Evolutionary conservation across 495 filamentous ascomycete species (phyloP), one percentile per base, ranked within the genome.

Genomic region (Durotheca rogersii): DNA sequence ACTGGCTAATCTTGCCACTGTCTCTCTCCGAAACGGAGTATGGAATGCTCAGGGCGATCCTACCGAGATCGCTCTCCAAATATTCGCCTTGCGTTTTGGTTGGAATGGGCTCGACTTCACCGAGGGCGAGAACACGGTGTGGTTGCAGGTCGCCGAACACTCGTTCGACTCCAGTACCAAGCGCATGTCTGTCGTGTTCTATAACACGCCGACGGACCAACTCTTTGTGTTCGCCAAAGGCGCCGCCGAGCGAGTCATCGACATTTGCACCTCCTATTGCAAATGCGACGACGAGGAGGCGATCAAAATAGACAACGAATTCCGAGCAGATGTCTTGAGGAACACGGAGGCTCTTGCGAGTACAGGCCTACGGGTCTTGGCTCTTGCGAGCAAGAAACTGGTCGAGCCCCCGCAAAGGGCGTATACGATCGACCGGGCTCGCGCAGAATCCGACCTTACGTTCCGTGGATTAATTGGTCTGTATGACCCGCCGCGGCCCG

Each of bases 91-190:
- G 31, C 78, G 84, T 12, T 83, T 87, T 60, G 67, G 80, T 47
- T 80, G 76, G 76, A 79, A 81, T 33, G 71, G 77, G 16, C 69
- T 77, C 41, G 72, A 66, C 18, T 72, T 75, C 62, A 76, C 71
- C 11, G 58, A 73, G 51, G 76, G 75, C 16, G 70, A 79, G n/a
- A 67, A 71, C 19, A 70, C 80, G 3, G 42, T 68, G 33, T 86
- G 81, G 81, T 51, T 48, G 1, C 77, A 85, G 52, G 69, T 77
- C 44, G 73, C 76, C 11, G 84, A 87, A 60, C 81, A 77, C 46
- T 80, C 82, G 2, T 87, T 88, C 53, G 84, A 88, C 56, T 85
- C 81, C 2, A 76, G 74, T 23, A 72, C 86, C 53, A 88, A 88
- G 69, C 79, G 78, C 40, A 87, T 87, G 84, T 81, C 82, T 0